phyloP scores from a whole-genome alignment of 441 rosid species.

The Pelargonium citronellum region DNA sequence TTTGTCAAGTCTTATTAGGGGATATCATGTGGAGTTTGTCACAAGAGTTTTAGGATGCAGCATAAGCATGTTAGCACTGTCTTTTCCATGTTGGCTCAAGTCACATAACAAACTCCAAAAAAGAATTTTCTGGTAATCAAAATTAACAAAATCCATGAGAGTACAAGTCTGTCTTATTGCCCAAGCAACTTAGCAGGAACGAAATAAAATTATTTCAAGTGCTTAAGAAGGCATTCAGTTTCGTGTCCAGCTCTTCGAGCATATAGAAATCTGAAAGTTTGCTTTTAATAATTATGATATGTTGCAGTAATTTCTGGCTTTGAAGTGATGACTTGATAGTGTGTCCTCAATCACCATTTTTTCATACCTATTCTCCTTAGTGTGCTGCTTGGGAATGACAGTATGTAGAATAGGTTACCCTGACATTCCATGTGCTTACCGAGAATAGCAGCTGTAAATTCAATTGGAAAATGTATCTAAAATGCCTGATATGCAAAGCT shows the following conservation, averaged over 20 bases:
- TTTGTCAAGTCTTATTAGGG: not conserved
- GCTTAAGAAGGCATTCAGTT: not conserved
- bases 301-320: not conserved
- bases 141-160: not conserved
- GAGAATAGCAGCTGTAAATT: too few species aligned
- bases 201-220: not conserved
- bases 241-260: not conserved
- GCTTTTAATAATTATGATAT: not conserved
- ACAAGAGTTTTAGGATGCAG: not conserved
- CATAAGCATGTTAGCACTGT: not conserved
- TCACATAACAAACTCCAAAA: not conserved
- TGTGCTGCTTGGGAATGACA: too few species aligned
- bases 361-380: not conserved
- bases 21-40: not conserved
- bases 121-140: not conserved
- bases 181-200: not conserved
- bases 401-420: too few species aligned
- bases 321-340: not conserved
- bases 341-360: not conserved
- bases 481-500: too few species aligned
- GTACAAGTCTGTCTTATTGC: not conserved
- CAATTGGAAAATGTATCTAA: too few species aligned
- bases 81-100: not conserved
- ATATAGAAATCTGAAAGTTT: not conserved
- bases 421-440: too few species aligned